Evolutionary conservation across 2,329 filamentous ascomycete species (phyloP).

Genomic region (Cladophialophora chaetospira): DNA sequence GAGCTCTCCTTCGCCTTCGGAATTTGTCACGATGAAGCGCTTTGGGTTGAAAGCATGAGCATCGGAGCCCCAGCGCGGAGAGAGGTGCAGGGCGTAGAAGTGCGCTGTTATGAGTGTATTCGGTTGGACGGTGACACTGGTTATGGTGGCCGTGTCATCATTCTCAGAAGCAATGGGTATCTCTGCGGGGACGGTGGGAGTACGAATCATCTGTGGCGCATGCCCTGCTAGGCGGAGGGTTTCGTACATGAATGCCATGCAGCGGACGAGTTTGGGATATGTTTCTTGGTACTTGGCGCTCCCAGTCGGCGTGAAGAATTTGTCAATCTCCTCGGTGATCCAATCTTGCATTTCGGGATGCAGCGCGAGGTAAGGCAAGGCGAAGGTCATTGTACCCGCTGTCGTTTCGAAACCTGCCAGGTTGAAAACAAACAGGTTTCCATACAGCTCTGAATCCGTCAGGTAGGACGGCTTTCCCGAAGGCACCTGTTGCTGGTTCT

Average conservation of each 20-base stretch:
- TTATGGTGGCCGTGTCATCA: neutral
- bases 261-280: constrained; percentile 10
- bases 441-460: constrained; percentile 38
- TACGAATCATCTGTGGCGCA: constrained; percentile 26
- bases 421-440: constrained; percentile 51
- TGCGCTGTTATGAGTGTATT: constrained; percentile 18
- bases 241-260: constrained; percentile 26
- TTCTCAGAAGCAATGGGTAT: neutral
- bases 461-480: constrained; percentile 11
- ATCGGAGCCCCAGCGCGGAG: constrained; percentile 34
- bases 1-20: neutral
- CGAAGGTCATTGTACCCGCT: constrained; percentile 8
- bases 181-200: neutral
- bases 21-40: constrained; percentile 36
- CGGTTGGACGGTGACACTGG: constrained; percentile 4
- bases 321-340: constrained; percentile 41
- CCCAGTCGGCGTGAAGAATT: constrained; percentile 27
- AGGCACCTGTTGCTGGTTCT: constrained; percentile 32
- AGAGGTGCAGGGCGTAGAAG: constrained; percentile 9
- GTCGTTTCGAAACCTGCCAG: constrained; percentile 43
- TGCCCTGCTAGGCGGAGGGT: constrained; percentile 33
- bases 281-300: constrained; percentile 5
- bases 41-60: constrained; percentile 35
- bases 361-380: constrained; percentile 17
- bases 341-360: constrained; percentile 19